Evolutionary conservation across 805 yeast species (phyloP), one percentile per base, ranked within the genome.

Genomic region (Yamadazyma laniorum): DNA sequence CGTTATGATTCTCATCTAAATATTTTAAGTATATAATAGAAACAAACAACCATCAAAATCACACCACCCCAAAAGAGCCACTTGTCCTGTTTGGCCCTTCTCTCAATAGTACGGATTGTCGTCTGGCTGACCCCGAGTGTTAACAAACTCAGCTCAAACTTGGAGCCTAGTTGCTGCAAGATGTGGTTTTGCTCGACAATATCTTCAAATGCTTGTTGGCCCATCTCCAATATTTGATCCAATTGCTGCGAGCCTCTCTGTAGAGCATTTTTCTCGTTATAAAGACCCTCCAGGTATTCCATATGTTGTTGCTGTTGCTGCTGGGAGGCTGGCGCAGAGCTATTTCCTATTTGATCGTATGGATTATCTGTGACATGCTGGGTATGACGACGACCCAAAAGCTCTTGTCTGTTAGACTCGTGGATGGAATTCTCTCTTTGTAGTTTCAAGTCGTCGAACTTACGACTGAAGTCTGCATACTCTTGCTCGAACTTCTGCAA

Each of bases 141-240:
- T 33, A 77, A 71, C 45, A 93, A 77, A 18, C 85, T 75, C 35
- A 79, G 74, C 32, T 80, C 77, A 65, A 93, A 71, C 47, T 72
- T 77, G 29, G 70, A 62, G 47, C 83, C 87, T 21, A 91, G 71
- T 42, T 69, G 68, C 40, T 73, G 66, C 40, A 91, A 70, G 19
- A 82, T 72, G 51, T 82, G 83, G 58, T 87, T 86, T 56, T 93
- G 97, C 32, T 83, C 89, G 14, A 85, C 83, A 16, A 93, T 68
- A 55, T 90, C 95, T 35, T 85, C 95, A 47, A 88, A 77, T 2
- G 96, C 87, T 34, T 75, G 74, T 43, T 84, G 78, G 2, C 97
- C 98, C 82, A 87, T 84, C 52, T 86, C 97, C 29, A 93, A 59
- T 29, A 93, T 87, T 47, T 86, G 88, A 56, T 93, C 99, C 44